A percentile compares a stretch with the other conserved stretches of the same genome.
Conservation (phyloP, 164 flowering plant species). For the Liriodendron chinense region DNA sequence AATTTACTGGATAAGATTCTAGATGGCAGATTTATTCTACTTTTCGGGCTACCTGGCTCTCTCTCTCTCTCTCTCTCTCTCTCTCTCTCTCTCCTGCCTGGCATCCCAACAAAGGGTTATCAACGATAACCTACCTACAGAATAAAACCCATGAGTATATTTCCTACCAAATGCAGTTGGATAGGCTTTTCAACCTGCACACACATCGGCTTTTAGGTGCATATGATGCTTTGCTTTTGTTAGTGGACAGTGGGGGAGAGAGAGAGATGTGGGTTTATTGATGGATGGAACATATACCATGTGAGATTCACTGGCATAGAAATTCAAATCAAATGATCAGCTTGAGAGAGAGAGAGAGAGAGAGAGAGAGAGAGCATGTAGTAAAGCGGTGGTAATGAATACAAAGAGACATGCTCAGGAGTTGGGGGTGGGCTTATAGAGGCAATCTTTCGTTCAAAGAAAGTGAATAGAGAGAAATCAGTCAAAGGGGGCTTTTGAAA, state of each 20-base stretch:
- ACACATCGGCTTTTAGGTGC: constrained; percentile 32
- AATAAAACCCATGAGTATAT: background rate
- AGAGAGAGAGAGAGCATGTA: constrained; percentile 9
- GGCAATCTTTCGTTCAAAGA: background rate
- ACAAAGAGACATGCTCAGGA: background rate
- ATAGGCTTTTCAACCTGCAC: constrained; percentile 33
- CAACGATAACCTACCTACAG: too few relatives aligned
- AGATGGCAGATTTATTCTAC: background rate
- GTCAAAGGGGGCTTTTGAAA: constrained; percentile 1
- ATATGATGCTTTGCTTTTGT: background rate
- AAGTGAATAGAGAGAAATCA: background rate
- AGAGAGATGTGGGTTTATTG: constrained; percentile 17
- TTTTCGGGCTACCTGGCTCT: background rate
- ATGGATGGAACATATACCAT: constrained; percentile 58
- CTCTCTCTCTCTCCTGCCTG: background rate
- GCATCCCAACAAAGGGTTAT: background rate
- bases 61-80: background rate
- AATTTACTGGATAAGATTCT: background rate
- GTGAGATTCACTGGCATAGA: constrained; percentile 16
- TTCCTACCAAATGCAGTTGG: constrained; percentile 16
- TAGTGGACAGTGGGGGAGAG: background rate
- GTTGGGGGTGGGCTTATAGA: background rate
- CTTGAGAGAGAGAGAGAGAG: constrained; percentile 13
- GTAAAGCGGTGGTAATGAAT: background rate
- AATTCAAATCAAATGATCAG: background rate